These are phyloP conservation scores for Aegilops sharonensis DNA, from an alignment of 176 grass and related monocot species.

Conservation along the genomic window DNA sequence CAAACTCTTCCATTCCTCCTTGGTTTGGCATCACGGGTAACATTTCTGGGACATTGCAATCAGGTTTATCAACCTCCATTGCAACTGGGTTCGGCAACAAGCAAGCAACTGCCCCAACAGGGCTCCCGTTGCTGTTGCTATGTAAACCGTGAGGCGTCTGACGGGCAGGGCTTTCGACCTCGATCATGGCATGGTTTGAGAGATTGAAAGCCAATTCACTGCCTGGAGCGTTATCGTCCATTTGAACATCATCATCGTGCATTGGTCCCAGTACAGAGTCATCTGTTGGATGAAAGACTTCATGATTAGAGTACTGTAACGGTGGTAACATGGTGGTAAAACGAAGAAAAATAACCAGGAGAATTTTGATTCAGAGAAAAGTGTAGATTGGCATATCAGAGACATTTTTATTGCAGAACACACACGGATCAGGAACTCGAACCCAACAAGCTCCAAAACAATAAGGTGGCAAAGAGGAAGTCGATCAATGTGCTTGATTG, in stretches of 20 bases:
- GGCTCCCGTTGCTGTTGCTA: neutral
- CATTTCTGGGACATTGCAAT: neutral
- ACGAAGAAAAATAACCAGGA: neutral
- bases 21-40: neutral
- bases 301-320: neutral
- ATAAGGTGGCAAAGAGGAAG: neutral
- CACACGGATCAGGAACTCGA: no score
- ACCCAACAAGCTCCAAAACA: neutral
- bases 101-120: neutral
- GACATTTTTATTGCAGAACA: neutral
- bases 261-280: neutral
- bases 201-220: neutral
- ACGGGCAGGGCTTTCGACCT: neutral
- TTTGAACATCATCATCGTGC: neutral
- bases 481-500: neutral
- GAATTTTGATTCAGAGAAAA: neutral
- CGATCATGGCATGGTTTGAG: constrained; percentile 6
- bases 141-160: neutral
- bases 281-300: neutral
- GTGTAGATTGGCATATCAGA: neutral
- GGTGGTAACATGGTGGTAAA: neutral
- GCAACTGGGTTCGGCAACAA: neutral
- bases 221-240: neutral
- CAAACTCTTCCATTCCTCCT: constrained; percentile 3
- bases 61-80: constrained; percentile 10